phyloP scores from a whole-genome alignment of 2,329 filamentous ascomycete species.

The Fusarium lateritium region DNA sequence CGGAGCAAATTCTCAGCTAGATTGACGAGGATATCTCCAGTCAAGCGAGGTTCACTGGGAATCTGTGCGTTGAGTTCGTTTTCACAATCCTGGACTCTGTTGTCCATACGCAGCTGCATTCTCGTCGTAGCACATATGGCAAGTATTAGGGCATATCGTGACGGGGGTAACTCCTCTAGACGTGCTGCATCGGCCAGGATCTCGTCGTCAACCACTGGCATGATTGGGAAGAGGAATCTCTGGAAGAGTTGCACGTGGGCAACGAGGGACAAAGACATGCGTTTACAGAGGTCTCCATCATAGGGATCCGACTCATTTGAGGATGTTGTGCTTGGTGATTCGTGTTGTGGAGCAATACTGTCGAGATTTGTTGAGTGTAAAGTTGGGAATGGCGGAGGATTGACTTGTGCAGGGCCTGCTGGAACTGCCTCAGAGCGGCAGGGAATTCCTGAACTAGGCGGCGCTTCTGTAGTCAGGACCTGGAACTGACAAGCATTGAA shows the following conservation, averaged over 20 bases:
- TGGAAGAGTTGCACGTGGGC: slow-evolving; percentile 51
- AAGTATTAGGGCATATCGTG: slow-evolving; percentile 50
- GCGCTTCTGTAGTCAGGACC: slow-evolving; percentile 38
- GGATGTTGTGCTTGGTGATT: background rate
- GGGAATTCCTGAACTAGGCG: background rate
- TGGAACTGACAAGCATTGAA: slow-evolving; percentile 34
- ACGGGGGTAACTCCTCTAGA: slow-evolving; percentile 45
- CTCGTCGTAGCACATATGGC: slow-evolving; percentile 51
- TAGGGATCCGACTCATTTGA: slow-evolving; percentile 11
- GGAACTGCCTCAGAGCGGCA: background rate
- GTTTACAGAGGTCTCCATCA: slow-evolving; percentile 29
- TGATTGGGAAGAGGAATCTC: slow-evolving; percentile 53
- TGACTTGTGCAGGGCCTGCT: background rate
- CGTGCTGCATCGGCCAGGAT: slow-evolving; percentile 47
- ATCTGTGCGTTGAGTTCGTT: slow-evolving; percentile 34
- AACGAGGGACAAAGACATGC: slow-evolving; percentile 42
- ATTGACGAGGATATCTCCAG: slow-evolving; percentile 46
- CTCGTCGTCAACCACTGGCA: slow-evolving; percentile 52
- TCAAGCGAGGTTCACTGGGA: slow-evolving; percentile 43
- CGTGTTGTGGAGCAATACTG: background rate
- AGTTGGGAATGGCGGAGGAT: background rate
- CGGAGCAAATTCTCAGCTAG: slow-evolving; percentile 49
- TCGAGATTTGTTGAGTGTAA: background rate
- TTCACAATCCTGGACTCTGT: slow-evolving; percentile 19
- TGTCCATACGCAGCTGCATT: slow-evolving; percentile 50